Evolutionary conservation across 2,329 filamentous ascomycete species (phyloP).

Genomic region (Talaromyces islandicus): DNA sequence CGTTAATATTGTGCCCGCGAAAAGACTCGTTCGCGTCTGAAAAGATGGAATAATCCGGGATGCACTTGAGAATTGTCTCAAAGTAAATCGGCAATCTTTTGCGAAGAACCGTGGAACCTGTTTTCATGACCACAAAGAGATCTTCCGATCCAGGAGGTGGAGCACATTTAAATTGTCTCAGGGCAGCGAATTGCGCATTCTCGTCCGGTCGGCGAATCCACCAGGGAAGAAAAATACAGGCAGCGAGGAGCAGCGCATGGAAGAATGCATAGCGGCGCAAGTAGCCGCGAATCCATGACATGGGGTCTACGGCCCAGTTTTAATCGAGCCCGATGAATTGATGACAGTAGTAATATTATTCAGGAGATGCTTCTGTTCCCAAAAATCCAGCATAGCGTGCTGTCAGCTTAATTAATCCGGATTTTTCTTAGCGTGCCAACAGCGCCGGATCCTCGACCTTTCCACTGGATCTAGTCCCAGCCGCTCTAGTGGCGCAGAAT

Average conservation of each 20-base stretch:
- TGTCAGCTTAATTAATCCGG: neutral
- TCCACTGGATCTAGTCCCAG: no score
- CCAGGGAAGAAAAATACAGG: neutral
- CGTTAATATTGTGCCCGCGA: constrained; percentile 43
- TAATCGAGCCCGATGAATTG: neutral
- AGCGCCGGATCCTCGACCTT: neutral
- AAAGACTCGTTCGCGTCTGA: constrained; percentile 53
- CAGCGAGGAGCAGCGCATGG: neutral
- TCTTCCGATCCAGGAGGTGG: constrained; percentile 41
- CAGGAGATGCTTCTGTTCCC: neutral
- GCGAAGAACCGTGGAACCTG: constrained; percentile 51
- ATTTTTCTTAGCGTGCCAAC: neutral
- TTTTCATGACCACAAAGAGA: constrained; percentile 53
- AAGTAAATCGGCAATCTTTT: constrained; percentile 52
- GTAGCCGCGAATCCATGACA: neutral
- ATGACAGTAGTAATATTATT: neutral
- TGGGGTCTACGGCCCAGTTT: neutral
- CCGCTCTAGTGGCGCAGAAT: neutral
- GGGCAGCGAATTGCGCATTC: neutral
- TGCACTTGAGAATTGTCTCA: constrained; percentile 49
- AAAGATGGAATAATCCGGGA: constrained; percentile 51
- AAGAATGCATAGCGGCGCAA: neutral
- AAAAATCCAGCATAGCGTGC: neutral
- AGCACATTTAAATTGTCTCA: constrained; percentile 18
- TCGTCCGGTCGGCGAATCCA: neutral